phyloP scores from a whole-genome alignment of 176 grass and related monocot genomes.

The Hyparrhenia diplandra region DNA sequence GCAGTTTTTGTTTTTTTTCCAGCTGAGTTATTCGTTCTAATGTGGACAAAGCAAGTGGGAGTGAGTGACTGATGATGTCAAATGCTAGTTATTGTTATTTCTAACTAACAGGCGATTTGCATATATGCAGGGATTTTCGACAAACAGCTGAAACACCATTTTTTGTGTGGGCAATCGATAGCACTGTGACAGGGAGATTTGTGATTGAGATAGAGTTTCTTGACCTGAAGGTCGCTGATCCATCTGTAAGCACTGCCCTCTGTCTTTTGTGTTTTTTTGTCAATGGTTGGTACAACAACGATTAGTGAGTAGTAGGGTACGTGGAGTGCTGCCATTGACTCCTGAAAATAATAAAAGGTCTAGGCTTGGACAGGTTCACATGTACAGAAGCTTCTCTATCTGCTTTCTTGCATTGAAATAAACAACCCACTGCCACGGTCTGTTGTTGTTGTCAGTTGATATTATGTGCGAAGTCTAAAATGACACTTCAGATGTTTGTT shows the following conservation, averaged over 20 bases:
- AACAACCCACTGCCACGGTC: not conserved
- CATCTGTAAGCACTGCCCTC: constrained; percentile 65
- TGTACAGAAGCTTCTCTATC: constrained; percentile 6
- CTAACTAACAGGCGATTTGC: not conserved
- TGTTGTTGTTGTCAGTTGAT: constrained; percentile 1
- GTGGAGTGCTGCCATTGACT: constrained; percentile 27
- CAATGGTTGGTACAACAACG: constrained; percentile 41
- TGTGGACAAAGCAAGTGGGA: not conserved
- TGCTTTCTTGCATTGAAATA: constrained; percentile 21
- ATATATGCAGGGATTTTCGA: constrained; percentile 63
- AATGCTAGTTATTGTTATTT: not conserved
- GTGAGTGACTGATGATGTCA: not conserved
- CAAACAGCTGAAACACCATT: constrained; percentile 74
- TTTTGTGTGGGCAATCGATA: constrained; percentile 93
- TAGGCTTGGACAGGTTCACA: not conserved
- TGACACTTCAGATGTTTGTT: not conserved
- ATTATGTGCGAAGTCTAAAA: not conserved
- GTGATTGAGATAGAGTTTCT: constrained; percentile 95
- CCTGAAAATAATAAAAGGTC: constrained; percentile 15
- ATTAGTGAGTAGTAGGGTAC: constrained; percentile 4
- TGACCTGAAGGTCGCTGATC: constrained; percentile 68
- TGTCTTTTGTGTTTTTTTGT: constrained; percentile 40
- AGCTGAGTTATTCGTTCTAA: not conserved
- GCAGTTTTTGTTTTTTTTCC: not conserved
- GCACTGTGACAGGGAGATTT: constrained; percentile 69